Conservation (phyloP, 108 stramenopile species). For the Conticribra guillardii region DNA sequence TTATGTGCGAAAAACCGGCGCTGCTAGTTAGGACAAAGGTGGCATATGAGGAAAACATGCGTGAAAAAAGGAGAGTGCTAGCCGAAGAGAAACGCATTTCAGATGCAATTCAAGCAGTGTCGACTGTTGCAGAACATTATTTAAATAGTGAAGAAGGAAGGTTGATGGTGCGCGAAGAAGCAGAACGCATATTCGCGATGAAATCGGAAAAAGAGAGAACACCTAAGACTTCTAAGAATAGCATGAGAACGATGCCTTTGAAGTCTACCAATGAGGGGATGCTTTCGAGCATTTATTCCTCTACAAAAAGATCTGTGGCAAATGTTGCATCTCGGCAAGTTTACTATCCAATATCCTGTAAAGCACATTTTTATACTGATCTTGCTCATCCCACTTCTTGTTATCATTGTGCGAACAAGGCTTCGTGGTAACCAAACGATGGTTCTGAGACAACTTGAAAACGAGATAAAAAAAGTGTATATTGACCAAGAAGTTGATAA, state of each 20-base stretch:
- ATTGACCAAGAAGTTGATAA: constrained; percentile 26
- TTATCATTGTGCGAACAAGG: too few relatives aligned
- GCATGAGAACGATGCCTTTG: too few relatives aligned
- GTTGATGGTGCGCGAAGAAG: constrained; percentile 38
- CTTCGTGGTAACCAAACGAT: neutral
- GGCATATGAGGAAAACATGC: constrained; percentile 48
- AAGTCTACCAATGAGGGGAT: too few relatives aligned
- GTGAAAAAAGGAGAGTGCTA: constrained; percentile 26
- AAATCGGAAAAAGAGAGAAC: neutral
- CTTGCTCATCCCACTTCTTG: too few relatives aligned
- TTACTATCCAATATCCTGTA: too few relatives aligned
- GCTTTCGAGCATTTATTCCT: too few relatives aligned
- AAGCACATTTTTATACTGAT: too few relatives aligned
- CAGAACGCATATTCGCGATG: constrained; percentile 18
- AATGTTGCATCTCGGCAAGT: too few relatives aligned
- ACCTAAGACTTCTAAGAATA: too few relatives aligned
- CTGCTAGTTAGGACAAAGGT: constrained; percentile 41
- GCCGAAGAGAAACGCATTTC: constrained; percentile 25
- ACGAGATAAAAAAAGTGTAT: constrained; percentile 35
- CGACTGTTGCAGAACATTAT: constrained; percentile 23
- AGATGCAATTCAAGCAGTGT: constrained; percentile 31
- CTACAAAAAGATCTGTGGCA: too few relatives aligned
- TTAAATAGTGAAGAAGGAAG: constrained; percentile 42
- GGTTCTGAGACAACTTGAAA: constrained; percentile 27
- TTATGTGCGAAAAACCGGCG: constrained; percentile 53